These are phyloP conservation scores for Beauveria varroae DNA, from an alignment of 2,329 filamentous ascomycete genomes.

Conservation along the genomic window DNA sequence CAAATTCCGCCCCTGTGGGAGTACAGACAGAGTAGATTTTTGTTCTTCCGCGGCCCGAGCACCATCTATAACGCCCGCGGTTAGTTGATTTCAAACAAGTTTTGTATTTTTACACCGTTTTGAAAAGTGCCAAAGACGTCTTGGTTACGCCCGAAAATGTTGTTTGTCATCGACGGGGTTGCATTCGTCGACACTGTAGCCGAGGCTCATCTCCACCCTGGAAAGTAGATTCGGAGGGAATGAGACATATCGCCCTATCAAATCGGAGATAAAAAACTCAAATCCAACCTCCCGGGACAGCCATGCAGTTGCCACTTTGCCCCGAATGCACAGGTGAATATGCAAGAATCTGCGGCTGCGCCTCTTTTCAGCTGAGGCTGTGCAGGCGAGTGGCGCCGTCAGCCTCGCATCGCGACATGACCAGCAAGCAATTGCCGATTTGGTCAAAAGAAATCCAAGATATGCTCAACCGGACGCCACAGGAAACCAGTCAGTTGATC, in stretches of 20 bases:
- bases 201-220: too few relatives aligned
- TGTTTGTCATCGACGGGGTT: too few relatives aligned
- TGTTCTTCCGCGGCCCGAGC: neutral
- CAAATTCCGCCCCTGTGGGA: too few relatives aligned
- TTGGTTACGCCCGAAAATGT: neutral
- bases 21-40: neutral
- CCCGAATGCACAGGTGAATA: neutral
- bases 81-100: too few relatives aligned
- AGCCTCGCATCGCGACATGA: neutral
- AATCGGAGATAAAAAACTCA: neutral
- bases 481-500: neutral
- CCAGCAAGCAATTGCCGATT: neutral
- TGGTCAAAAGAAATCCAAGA: neutral
- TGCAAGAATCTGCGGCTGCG: neutral
- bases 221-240: neutral
- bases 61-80: neutral
- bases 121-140: neutral
- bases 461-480: neutral
- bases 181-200: too few relatives aligned
- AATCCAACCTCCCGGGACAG: neutral
- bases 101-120: too few relatives aligned
- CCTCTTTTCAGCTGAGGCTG: slow-evolving; percentile 2
- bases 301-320: neutral
- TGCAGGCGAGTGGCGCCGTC: neutral
- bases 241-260: neutral